Evolutionary conservation across 1,139 yeast species (phyloP).

Genomic region (Yamadazyma triangularis): DNA sequence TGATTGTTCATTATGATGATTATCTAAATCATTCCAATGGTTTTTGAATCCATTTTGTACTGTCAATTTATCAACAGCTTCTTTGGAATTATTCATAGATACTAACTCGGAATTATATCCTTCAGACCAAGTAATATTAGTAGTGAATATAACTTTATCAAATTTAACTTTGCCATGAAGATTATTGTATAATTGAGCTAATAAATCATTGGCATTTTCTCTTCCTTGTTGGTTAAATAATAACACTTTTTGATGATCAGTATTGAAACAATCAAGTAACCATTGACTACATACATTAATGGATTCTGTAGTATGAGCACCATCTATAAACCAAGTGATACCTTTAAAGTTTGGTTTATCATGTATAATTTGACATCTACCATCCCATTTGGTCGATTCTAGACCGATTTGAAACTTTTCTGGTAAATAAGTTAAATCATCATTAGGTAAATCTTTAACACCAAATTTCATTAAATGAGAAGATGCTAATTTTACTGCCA

Average conservation of each 20-base stretch:
- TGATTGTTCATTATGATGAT: constrained; percentile 16
- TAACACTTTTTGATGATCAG: constrained; percentile 38
- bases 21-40: constrained; percentile 61
- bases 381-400: constrained; percentile 78
- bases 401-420: constrained; percentile 61
- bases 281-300: constrained; percentile 75
- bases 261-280: constrained; percentile 47
- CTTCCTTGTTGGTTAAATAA: constrained; percentile 93
- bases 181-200: constrained; percentile 47
- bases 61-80: constrained; percentile 66
- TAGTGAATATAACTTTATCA: constrained; percentile 78
- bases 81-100: constrained; percentile 77
- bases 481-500: constrained; percentile 73
- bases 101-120: constrained; percentile 86
- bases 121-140: constrained; percentile 86
- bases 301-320: constrained; percentile 93
- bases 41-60: constrained; percentile 78
- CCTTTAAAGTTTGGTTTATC: constrained; percentile 37
- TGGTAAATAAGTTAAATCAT: constrained; percentile 42
- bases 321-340: constrained; percentile 81
- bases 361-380: constrained; percentile 85
- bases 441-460: constrained; percentile 21
- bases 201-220: constrained; percentile 64
- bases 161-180: constrained; percentile 39
- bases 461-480: constrained; percentile 56